Percentiles rank a stretch among this genome's conserved stretches.
Evolutionary conservation across 1,284 basidiomycete genomes (phyloP).

Genomic region (Taiwanofungus camphoratus): DNA sequence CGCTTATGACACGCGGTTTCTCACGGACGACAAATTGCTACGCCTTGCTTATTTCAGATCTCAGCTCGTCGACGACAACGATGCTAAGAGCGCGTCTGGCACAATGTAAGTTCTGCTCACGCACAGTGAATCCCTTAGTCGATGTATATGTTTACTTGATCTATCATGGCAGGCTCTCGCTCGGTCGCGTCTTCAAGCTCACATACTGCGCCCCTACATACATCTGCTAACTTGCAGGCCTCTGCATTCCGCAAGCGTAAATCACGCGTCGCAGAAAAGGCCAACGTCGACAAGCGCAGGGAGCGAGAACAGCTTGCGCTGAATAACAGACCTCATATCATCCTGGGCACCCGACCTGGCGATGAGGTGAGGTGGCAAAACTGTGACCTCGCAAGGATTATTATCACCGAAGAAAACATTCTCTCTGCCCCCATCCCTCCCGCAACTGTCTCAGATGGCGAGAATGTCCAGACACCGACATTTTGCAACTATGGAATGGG

Average conservation of each 20-base stretch:
- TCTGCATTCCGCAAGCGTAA: slow-evolving; percentile 29
- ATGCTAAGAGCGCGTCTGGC: slow-evolving; percentile 26
- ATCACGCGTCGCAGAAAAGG: slow-evolving; percentile 40
- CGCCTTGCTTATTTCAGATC: background rate
- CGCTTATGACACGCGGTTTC: slow-evolving; percentile 11
- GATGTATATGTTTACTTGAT: background rate
- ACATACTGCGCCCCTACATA: slow-evolving; percentile 43
- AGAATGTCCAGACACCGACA: slow-evolving; percentile 36
- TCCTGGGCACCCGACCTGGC: slow-evolving; percentile 63
- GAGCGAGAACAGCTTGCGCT: slow-evolving; percentile 38
- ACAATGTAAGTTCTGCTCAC: slow-evolving; percentile 22
- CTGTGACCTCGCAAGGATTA: slow-evolving; percentile 56
- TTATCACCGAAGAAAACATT: slow-evolving; percentile 54
- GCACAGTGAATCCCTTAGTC: background rate
- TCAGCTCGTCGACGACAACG: slow-evolving; percentile 16
- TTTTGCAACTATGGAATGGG: slow-evolving; percentile 60
- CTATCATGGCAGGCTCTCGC: slow-evolving; percentile 32
- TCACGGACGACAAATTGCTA: slow-evolving; percentile 12
- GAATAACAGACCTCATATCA: slow-evolving; percentile 54
- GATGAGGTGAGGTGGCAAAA: slow-evolving; percentile 60
- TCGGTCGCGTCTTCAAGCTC: slow-evolving; percentile 38
- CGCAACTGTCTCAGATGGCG: slow-evolving; percentile 6
- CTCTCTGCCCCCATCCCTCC: slow-evolving; percentile 23
- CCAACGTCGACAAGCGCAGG: slow-evolving; percentile 44
- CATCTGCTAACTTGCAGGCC: slow-evolving; percentile 40